These are phyloP conservation scores for Mytilinidion resinicola DNA, from an alignment of 495 filamentous ascomycete genomes.

Conservation along the genomic window DNA sequence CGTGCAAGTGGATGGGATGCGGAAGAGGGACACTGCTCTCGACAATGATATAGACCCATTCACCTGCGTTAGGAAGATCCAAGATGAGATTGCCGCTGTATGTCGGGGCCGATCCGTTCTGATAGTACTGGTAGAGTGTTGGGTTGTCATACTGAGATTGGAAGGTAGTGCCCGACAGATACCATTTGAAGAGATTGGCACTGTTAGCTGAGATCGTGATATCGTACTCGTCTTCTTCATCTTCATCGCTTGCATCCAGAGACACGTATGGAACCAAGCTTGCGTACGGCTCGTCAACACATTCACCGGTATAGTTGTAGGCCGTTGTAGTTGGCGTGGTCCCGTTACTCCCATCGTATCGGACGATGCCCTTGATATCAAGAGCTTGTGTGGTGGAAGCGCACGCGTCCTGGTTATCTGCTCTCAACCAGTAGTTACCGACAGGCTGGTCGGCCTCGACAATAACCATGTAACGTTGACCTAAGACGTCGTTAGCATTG, in stretches of 20 bases:
- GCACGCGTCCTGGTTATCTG: conserved; percentile 33
- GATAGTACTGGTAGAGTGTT: conserved; percentile 28
- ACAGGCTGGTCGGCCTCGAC: conserved; percentile 35
- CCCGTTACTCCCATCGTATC: conserved; percentile 19
- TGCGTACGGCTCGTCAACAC: conserved; percentile 34
- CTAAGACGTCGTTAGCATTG: conserved; percentile 12
- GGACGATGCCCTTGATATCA: conserved; percentile 35
- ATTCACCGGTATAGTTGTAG: conserved; percentile 32
- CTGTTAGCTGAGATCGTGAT: conserved; percentile 23
- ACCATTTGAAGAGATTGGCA: conserved; percentile 35
- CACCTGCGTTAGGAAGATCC: conserved; percentile 28
- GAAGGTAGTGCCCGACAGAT: conserved; percentile 34
- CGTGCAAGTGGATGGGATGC: conserved; percentile 35
- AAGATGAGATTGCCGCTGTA: conserved; percentile 29
- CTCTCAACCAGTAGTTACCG: conserved; percentile 37
- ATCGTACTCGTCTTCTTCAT: conserved; percentile 18
- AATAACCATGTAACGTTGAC: conserved; percentile 41
- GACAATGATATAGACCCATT: conserved; percentile 39
- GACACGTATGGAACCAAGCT: conserved; percentile 27
- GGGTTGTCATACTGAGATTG: conserved; percentile 29
- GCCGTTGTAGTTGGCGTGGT: conserved; percentile 27
- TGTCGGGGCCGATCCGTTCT: conserved; percentile 26
- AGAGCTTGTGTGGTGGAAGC: conserved; percentile 22
- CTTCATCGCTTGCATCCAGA: conserved; percentile 16
- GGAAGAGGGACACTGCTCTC: conserved; percentile 22